phyloP scores from a whole-genome alignment of 495 filamentous ascomycete species.

The Podospora australis region DNA sequence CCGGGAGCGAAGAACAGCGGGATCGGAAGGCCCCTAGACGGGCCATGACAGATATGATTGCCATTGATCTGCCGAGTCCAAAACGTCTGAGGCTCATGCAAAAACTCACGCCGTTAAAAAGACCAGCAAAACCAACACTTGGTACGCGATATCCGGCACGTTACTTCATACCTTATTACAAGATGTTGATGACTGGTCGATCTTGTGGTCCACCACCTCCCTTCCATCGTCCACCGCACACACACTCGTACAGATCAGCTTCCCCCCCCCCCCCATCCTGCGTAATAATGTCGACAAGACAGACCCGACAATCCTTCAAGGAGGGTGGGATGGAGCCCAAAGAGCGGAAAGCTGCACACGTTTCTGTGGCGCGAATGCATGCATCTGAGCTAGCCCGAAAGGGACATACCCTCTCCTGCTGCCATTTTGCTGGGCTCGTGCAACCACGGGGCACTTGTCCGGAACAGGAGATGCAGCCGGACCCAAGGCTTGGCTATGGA shows the following conservation, averaged over 20 bases:
- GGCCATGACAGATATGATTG: slow-evolving; percentile 21
- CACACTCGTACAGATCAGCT: too few relatives aligned
- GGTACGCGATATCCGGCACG: too few relatives aligned
- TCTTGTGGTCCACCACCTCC: too few relatives aligned
- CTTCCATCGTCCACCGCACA: too few relatives aligned
- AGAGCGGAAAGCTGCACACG: slow-evolving; percentile 10
- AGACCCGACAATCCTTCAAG: slow-evolving; percentile 1
- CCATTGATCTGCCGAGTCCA: slow-evolving; percentile 28
- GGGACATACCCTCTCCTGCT: slow-evolving; percentile 11
- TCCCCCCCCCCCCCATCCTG: too few relatives aligned
- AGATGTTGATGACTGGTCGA: too few relatives aligned
- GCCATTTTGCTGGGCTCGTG: slow-evolving; percentile 20
- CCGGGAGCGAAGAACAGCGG: slow-evolving; percentile 3
- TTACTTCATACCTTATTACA: slow-evolving; percentile 1
- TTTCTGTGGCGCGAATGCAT: slow-evolving; percentile 15
- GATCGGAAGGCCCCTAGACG: slow-evolving; percentile 7
- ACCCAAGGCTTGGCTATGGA: slow-evolving; percentile 22
- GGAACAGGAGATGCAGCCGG: slow-evolving; percentile 25
- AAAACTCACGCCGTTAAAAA: neutral
- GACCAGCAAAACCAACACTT: slow-evolving; percentile 2
- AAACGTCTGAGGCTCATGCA: slow-evolving; percentile 24
- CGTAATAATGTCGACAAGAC: neutral
- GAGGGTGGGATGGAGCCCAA: neutral
- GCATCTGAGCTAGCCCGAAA: slow-evolving; percentile 13
- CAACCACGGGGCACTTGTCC: slow-evolving; percentile 22